phyloP scores from a whole-genome alignment of 306 rosid genomes.

The Betula pendula region DNA sequence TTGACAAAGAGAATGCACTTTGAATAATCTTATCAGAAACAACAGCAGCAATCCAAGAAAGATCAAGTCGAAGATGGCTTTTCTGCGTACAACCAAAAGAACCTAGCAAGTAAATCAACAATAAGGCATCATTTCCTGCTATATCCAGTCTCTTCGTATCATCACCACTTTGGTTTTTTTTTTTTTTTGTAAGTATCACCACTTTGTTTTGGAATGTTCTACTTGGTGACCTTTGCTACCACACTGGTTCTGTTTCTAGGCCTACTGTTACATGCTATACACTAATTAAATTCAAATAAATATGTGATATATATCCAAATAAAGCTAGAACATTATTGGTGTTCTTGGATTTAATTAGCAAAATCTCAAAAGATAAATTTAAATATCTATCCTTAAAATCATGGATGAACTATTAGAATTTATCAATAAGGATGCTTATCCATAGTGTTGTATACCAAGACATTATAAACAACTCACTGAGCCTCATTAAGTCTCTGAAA shows the following conservation, averaged over 20 bases:
- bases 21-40: slow-evolving; percentile 31
- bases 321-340: slow-evolving; percentile 4
- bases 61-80: slow-evolving; percentile 25
- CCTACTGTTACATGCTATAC: not conserved
- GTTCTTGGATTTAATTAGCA: not conserved
- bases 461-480: slow-evolving; percentile 20
- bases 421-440: slow-evolving; percentile 4
- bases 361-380: not conserved
- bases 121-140: slow-evolving; percentile 27
- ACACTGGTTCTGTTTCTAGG: not conserved
- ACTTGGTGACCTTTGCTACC: slow-evolving; percentile 20
- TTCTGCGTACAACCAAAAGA: slow-evolving; percentile 16
- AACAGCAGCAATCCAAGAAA: slow-evolving; percentile 22
- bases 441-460: not conserved
- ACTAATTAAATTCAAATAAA: not conserved
- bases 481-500: not conserved
- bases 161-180: slow-evolving; percentile 23
- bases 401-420: not conserved
- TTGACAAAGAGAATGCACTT: slow-evolving; percentile 24
- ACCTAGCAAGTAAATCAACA: slow-evolving; percentile 21
- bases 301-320: slow-evolving; percentile 10
- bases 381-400: not conserved
- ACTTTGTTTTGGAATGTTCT: slow-evolving; percentile 24
- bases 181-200: too few species aligned
- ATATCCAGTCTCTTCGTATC: slow-evolving; percentile 17